These are phyloP conservation scores for Fusarium nurragi DNA, from an alignment of 2,329 filamentous ascomycete genomes.

Conservation along the genomic window DNA sequence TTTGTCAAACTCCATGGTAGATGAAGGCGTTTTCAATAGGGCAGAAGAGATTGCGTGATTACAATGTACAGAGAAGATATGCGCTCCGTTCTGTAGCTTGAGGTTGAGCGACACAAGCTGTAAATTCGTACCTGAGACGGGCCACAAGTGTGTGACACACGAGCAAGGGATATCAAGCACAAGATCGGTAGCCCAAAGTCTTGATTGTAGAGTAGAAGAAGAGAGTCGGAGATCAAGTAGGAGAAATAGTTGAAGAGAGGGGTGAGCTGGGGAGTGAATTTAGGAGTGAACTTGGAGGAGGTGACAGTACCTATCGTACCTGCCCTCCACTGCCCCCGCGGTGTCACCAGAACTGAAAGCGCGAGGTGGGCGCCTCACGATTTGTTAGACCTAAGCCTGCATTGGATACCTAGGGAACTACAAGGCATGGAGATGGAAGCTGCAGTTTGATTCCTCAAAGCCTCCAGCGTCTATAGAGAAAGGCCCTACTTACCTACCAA, in stretches of 20 bases:
- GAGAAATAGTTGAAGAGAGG: neutral
- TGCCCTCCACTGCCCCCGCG: neutral
- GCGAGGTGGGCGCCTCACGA: neutral
- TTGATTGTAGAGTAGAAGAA: neutral
- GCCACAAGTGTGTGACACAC: neutral
- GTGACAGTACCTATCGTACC: neutral
- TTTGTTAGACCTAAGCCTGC: neutral
- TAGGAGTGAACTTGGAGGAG: neutral
- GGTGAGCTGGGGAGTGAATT: neutral
- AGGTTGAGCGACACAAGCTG: conserved; percentile 2
- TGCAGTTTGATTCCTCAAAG: neutral
- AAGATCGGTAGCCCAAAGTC: neutral
- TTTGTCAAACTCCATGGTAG: conserved; percentile 51
- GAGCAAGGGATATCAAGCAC: neutral
- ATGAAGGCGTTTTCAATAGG: neutral
- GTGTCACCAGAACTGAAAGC: neutral
- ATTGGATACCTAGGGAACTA: neutral
- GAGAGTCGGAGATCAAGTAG: neutral
- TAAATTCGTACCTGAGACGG: neutral
- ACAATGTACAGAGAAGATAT: neutral
- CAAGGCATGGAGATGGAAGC: neutral
- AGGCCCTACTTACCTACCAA: no score
- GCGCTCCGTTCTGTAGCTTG: neutral
- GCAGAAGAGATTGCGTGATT: neutral
- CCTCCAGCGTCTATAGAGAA: neutral